Percentiles rank a stretch among this genome's conserved stretches.
These are phyloP conservation scores for Ogataea parapolymorpha DNA, from an alignment of 805 yeast species.

Conservation along the genomic window DNA sequence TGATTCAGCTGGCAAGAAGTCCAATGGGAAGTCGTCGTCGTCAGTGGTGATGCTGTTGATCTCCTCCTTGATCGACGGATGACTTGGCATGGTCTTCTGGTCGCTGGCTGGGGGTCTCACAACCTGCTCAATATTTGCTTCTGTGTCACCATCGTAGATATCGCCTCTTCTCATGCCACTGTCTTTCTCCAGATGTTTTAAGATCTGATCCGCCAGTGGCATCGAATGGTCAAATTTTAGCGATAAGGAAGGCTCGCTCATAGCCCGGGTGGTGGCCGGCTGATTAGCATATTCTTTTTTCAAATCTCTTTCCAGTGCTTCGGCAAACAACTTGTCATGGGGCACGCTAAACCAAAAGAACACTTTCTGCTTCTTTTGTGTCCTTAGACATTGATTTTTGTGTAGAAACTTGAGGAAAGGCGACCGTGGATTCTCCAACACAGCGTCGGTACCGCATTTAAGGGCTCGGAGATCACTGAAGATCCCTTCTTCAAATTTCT, in stretches of 20 bases:
- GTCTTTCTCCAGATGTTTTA: constrained; percentile 21
- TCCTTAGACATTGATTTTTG: constrained; percentile 81
- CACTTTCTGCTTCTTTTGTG: constrained; percentile 95
- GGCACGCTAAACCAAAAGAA: constrained; percentile 96
- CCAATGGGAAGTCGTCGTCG: constrained; percentile 71
- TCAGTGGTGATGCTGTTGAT: constrained; percentile 26
- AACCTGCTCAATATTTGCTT: constrained; percentile 13
- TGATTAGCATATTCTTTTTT: constrained; percentile 67
- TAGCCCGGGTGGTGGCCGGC: constrained; percentile 68
- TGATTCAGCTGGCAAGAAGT: constrained; percentile 42
- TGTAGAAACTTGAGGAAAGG: constrained; percentile 79
- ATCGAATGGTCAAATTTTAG: constrained; percentile 59
- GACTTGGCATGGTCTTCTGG: constrained; percentile 3
- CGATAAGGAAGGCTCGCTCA: constrained; percentile 74
- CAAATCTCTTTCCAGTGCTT: constrained; percentile 89
- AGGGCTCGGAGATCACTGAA: constrained; percentile 86
- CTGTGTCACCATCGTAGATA: constrained; percentile 16
- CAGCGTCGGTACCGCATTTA: constrained; percentile 83
- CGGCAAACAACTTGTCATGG: constrained; percentile 87
- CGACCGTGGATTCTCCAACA: constrained; percentile 82
- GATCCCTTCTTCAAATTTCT: constrained; percentile 95
- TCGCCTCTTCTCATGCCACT: constrained; percentile 13
- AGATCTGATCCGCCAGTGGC: constrained; percentile 54
- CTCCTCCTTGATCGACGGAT: constrained; percentile 12
- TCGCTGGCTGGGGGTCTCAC: constrained; percentile 13